These are phyloP conservation scores for Kodamaea neixiangensis DNA, from an alignment of 805 yeast species.

Conservation along the genomic window DNA sequence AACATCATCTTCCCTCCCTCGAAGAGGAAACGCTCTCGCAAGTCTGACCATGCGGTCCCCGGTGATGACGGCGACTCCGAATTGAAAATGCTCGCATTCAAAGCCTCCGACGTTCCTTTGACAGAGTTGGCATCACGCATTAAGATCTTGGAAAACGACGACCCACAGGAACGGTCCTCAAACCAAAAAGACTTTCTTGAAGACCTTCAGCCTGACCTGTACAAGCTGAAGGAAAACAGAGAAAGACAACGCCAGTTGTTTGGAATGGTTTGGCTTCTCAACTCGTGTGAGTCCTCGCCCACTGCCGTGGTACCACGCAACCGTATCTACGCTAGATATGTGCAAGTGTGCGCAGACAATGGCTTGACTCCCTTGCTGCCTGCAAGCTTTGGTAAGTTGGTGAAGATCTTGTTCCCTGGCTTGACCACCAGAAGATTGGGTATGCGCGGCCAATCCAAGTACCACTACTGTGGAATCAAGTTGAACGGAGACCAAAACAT, in stretches of 20 bases:
- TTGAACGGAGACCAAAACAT: slow-evolving; percentile 36
- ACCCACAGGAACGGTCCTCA: slow-evolving; percentile 7
- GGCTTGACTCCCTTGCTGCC: slow-evolving; percentile 64
- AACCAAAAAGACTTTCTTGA: not conserved
- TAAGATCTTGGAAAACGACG: slow-evolving; percentile 41
- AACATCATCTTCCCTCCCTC: slow-evolving; percentile 5
- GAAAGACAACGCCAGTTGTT: slow-evolving; percentile 74
- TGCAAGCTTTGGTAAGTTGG: slow-evolving; percentile 68
- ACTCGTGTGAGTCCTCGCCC: slow-evolving; percentile 56
- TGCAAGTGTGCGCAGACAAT: slow-evolving; percentile 38
- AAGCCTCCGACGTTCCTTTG: slow-evolving; percentile 36
- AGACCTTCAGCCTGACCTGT: not conserved
- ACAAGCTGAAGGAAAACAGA: slow-evolving; percentile 20
- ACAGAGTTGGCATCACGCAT: slow-evolving; percentile 46
- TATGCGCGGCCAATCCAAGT: slow-evolving; percentile 76
- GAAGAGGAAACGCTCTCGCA: slow-evolving; percentile 27
- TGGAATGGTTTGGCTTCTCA: slow-evolving; percentile 79
- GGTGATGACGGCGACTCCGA: slow-evolving; percentile 41
- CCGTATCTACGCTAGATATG: slow-evolving; percentile 44
- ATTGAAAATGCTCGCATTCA: slow-evolving; percentile 38
- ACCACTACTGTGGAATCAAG: slow-evolving; percentile 81
- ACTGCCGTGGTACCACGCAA: slow-evolving; percentile 46
- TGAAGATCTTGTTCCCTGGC: slow-evolving; percentile 62
- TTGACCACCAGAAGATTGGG: slow-evolving; percentile 79
- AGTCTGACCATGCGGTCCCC: slow-evolving; percentile 31